Evolutionary conservation across 805 yeast species (phyloP), one percentile per base, ranked within the genome.

Genomic region (Yarrowia porcina): DNA sequence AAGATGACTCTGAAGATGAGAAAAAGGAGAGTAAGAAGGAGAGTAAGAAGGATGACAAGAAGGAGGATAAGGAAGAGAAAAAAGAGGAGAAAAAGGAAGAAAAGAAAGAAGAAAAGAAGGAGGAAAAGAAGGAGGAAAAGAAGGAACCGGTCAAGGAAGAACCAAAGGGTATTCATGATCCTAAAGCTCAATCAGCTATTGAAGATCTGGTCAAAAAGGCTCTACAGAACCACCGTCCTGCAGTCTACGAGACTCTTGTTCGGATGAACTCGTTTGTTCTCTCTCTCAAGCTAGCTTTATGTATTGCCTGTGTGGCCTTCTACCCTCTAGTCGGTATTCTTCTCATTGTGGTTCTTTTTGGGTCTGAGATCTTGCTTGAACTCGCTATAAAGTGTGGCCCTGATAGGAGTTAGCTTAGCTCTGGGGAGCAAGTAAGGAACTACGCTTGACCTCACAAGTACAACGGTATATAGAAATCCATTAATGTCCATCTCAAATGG

Each of bases 311-410:
- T 32, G 47, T 56, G 13, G 49, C 39, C 4, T 41, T 56, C 9
- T 41, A 41, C 13, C 61, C 61, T 5, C 21, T 56, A 3, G 20
- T 56, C 1, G 61, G 61, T 11, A 21, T 30, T 11, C 49, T 56
- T 11, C 21, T 56, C 9, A 27, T 41, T 30, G 38, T 28, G 21
- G 47, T 56, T n/a, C 36, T 56, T 11, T 56, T 56, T 32, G 49
- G 61, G n/a, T 39, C 61, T 6, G 61, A 56, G 61, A 39, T 56
- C 21, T 23, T 56, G 49, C 49, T 39, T 6, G 61, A 52, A 30
- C 33, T 52, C 2, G 60, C 56, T 21, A 21, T 49, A 2, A 49
- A 32, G 39, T 32, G 28, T n/a, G 56, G 56, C n/a, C 56, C 56
- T 18, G 56, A 49, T 18, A 41, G 30, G 30, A 41, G 18, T 7